These are phyloP conservation scores for Solanum microdontum DNA, from an alignment of 257 asterid genomes.

Conservation along the genomic window DNA sequence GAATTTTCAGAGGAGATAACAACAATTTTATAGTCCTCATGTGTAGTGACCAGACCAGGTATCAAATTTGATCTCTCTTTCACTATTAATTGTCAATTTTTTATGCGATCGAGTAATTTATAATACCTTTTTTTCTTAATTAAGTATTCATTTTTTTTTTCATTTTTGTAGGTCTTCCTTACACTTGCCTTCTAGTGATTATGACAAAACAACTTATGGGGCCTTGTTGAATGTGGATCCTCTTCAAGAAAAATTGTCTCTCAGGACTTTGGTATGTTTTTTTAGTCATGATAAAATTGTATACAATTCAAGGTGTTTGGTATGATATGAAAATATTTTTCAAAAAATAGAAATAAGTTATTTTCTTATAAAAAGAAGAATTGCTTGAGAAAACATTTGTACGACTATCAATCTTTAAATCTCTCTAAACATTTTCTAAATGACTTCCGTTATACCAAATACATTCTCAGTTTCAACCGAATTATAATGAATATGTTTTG, in stretches of 20 bases:
- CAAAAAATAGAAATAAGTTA: not conserved
- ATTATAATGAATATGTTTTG: not conserved
- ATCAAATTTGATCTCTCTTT: not conserved
- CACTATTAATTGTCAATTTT: not conserved
- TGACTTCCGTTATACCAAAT: not conserved
- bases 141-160: too few relatives aligned
- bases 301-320: not conserved
- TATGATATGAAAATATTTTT: not conserved
- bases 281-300: not conserved
- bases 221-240: conserved; percentile 22
- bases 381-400: not conserved
- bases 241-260: conserved; percentile 6
- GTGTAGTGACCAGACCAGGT: conserved; percentile 39
- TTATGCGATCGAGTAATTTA: not conserved
- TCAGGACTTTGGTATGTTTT: conserved; percentile 22
- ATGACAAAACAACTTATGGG: conserved; percentile 28
- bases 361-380: not conserved
- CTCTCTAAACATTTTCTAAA: not conserved
- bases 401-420: not conserved
- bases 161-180: conserved; percentile 20
- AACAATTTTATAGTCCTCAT: conserved; percentile 21
- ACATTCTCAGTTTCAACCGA: not conserved
- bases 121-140: not conserved
- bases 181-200: not conserved
- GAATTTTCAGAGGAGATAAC: conserved; percentile 13